Conservation (phyloP, 192 early-diverging fungal species). For the Coemansia sp. region DNA sequence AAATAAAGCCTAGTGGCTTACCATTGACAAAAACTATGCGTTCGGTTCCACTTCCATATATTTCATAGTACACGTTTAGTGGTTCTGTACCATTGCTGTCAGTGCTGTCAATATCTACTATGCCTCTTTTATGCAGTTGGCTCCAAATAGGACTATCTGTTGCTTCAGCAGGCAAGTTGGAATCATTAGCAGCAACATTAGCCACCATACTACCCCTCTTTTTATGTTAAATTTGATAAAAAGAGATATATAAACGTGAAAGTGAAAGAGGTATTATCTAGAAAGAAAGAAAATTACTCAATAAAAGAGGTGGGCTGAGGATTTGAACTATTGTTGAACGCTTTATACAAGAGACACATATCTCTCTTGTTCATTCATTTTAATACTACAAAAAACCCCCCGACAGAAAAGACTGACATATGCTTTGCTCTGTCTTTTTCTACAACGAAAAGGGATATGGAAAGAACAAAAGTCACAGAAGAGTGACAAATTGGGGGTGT, state of each 20-base stretch:
- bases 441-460: too few species aligned
- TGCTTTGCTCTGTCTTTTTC: too few species aligned
- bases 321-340: too few species aligned
- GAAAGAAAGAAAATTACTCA: too few species aligned
- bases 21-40: slow-evolving; percentile 41
- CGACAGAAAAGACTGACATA: too few species aligned
- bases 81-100: neutral
- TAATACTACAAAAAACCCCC: too few species aligned
- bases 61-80: slow-evolving; percentile 41
- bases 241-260: neutral
- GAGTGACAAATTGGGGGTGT: too few species aligned
- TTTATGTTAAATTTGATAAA: neutral
- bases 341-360: too few species aligned
- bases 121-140: slow-evolving; percentile 41
- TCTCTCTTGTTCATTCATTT: too few species aligned
- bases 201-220: neutral
- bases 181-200: neutral
- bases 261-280: too few species aligned
- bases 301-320: too few species aligned
- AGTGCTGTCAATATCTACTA: slow-evolving; percentile 15
- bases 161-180: slow-evolving; percentile 42
- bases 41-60: slow-evolving; percentile 30
- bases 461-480: too few species aligned
- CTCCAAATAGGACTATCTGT: slow-evolving; percentile 44
- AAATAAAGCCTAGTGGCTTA: neutral